Base-by-base conservation (phyloP, 2,329 filamentous ascomycete genomes). In the Nothopassalora personata region DNA sequence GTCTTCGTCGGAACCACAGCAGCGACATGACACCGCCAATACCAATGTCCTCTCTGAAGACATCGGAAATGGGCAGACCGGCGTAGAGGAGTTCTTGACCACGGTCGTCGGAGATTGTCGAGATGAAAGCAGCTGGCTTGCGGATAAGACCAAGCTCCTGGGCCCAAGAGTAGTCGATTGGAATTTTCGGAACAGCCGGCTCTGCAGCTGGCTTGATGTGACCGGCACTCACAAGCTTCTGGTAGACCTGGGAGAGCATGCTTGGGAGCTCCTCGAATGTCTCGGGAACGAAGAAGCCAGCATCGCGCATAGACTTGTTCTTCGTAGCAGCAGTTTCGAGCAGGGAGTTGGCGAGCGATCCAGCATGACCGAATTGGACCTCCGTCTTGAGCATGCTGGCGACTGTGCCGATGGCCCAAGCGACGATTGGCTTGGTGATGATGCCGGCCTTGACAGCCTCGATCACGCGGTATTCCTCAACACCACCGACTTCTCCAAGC, bases 331-430 rank as follows among this genome's bases (percentile, higher is more conserved):
- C 94, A 61, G 94, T 97, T 86, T 99, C 94, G 71, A 99, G 91
- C 80, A 97, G 90, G 60, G 94, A 99, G 86, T 99, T 99, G 83
- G 94, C 94, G 69, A 97, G 97, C 56, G 94, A 91, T 80, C 94
- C 94, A 71, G 94, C 94, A 82, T 99, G 94, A 73, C 94, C 94
- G 80, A 99, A 99, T 79, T 99, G 94, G 49, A 99, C 94, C 83
- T 99, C 94, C 45, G 94, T 99, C 88, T 96, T 97, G 84, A 99
- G 96, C 91, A 99, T 94, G 84, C 90, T 93, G 65, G 94, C 94
- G 78, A 95, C 97, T 71, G 94, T 99, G 83, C 94, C 94, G 73
- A 99, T 99, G 68, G 94, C 94, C 94, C 94, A 99, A 47, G 94
- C 94, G 62, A 99, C 92, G 73, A 99, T 94, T 72, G 94, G 94